Evolutionary conservation across 305 asterid species (phyloP), one percentile per base, ranked within the genome.

Genomic region (Fraxinus floribunda): DNA sequence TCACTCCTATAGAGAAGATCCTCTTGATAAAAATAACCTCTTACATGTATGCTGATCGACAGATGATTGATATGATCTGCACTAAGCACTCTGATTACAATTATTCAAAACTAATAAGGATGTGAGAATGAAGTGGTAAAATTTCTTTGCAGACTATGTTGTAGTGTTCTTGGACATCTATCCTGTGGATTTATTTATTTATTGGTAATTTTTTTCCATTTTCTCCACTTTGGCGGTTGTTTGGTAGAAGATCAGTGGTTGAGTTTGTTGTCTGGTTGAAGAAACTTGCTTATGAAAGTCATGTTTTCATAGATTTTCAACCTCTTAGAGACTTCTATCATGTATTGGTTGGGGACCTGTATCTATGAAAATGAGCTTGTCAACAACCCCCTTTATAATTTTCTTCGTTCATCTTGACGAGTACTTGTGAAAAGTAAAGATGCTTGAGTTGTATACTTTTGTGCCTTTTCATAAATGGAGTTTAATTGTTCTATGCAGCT

Each of bases 401-500:
- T 49, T 49, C 46, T 36, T 16, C 16, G 38, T 78, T 82, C 44
- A 39, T 60, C 73, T n/a, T 44, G 36, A 20, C 73, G 2, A 1
- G 20, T 70, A 75, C 62, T 34, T 38, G n/a, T 75, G 38, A 18
- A 39, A 72, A 74, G 32, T 76, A 39, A 11, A 11, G 70, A 11
- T 49, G 29, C 26, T 24, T 52, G 44, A 46, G 62, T 29, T 34
- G 41, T 24, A 22, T 24, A 26, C 49, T 35, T 15, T 46, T 55
- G 9, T 39, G 15, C 66, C 26, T 35, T 74, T 78, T 68, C 70
- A 46, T 73, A 35, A 81, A 52, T 81, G 26, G 44, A 46, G 57
- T 39, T 38, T 49, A 2, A 64, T 75, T 75, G 30, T 78, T 75
- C 70, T 74, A 60, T 83, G 86, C 87, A 95, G 97, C 93, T 93